Evolutionary conservation across 768 basidiomycete species (phyloP), one percentile per base, ranked within the genome.

Genomic region (Lentinus tigrinus): DNA sequence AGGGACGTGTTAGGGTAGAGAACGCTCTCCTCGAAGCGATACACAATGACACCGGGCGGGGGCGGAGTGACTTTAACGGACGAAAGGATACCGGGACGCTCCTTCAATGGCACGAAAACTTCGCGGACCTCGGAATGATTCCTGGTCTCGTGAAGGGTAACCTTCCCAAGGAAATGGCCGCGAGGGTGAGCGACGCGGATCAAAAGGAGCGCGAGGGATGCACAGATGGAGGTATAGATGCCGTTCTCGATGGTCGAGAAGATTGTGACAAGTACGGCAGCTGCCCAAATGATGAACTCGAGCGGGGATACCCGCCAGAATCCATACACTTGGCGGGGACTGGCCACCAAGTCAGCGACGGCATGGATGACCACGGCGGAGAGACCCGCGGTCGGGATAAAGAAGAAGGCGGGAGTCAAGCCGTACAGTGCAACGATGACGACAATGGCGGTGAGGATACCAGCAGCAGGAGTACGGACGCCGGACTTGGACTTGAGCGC

Each of bases 401-500:
- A 96, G 77, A 80, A 93, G 82, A 95, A 96, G 37, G 94, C 93
- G 23, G 85, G 84, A 0, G 96, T 96, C 40, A 98, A 81, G 38
- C 95, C 96, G 70, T 99, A 99, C 9, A 99, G 76, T 0, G 97
- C 94, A 57, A 98, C 88, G 56, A 98, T 81, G 64, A 98, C 96
- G 44, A 95, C 87, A 37, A 96, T 71, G 26, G 92, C 88, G 21
- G 93, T 89, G 63, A 90, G 69, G 57, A 95, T 80, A 56, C 97
- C 97, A 11, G 91, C 94, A 10, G 88, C 80, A 8, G 97, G 97
- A 2, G 97, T 98, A 52, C 96, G 85, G n/a, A 98, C 96, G 47
- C 97, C 97, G 0, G 93, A 95, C 73, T 96, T 98, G 28, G 91
- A 86, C 74, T 97, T 95, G 69, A 99, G 78, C 2, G 97, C 97